Evolutionary conservation across 2,329 filamentous ascomycete genomes (phyloP), one percentile per base, ranked within the genome.

Genomic region (Fusarium incarnatum): DNA sequence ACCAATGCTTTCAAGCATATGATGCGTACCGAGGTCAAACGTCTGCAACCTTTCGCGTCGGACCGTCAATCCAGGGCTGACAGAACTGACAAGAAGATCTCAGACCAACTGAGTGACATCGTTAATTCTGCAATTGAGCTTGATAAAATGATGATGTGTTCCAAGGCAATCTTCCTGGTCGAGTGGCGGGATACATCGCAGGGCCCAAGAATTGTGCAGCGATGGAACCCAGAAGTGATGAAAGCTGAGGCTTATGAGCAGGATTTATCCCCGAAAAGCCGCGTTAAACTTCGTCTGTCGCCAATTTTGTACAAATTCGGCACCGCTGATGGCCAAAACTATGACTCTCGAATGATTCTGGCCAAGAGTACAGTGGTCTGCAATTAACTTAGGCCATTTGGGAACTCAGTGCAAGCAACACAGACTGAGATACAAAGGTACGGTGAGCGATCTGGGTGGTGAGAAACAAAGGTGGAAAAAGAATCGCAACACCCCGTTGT

Each of bases 291-390:
- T 7, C 44, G 42, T 5, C 5, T 52, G 1, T 68, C 68, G 0
- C 72, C 72, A 0, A 10, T 16, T 7, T 53, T 73, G 2, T 16
- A 3, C 37, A 73, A 70, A 22, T 0, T 2, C 0, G 68, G 66
- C 5, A 70, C 63, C 2, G 56, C 63, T 1, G 53, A 70, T 18
- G 71, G 68, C 1, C 50, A 61, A 9, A 50, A 49, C 16, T 70
- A 70, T 16, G 49, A 58, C 6, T 25, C 4, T 2, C 0, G 0
- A 0, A 56, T 54, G 28, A 7, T 67, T 4, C 16, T 73, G 2
- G 9, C 8, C 25, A 68, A 72, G 18, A 64, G 52, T n/a, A 1
- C 4, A 1, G 71, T 73, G n/a, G 49, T 70, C 3, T 73, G 72
- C n/a, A 13, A 67, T 8, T 73, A 49, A 20, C 1, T 7, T 5